phyloP scores from a whole-genome alignment of 78 protist species.

The Dictyostelium capitatum region DNA sequence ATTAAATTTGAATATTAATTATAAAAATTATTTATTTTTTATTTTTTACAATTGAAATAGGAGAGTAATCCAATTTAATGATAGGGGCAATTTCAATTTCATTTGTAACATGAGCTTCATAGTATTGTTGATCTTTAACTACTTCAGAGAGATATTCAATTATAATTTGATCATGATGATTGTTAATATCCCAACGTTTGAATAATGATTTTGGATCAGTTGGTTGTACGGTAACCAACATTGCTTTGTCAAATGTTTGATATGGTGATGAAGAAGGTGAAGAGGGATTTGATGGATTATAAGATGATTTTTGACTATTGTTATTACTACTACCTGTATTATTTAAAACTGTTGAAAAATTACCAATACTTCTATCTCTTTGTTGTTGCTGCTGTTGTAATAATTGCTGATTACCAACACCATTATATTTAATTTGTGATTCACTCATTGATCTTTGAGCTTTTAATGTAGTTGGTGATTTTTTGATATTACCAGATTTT shows the following conservation, averaged over 20 bases:
- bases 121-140: slow-evolving; percentile 73
- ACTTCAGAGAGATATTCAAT: slow-evolving; percentile 50
- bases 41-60: not conserved
- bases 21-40: too few species aligned
- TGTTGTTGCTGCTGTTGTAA: not conserved
- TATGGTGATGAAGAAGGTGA: slow-evolving; percentile 39
- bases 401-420: not conserved
- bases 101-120: slow-evolving; percentile 11
- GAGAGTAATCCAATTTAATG: slow-evolving; percentile 57
- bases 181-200: slow-evolving; percentile 56
- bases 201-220: slow-evolving; percentile 46
- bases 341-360: not conserved
- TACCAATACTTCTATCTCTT: not conserved
- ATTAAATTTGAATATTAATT: too few species aligned
- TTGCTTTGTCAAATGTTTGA: slow-evolving; percentile 8
- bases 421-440: slow-evolving; percentile 25
- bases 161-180: slow-evolving; percentile 26
- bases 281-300: not conserved
- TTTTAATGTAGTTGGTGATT: slow-evolving; percentile 22
- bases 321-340: not conserved
- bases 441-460: slow-evolving; percentile 49
- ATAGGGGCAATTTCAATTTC: slow-evolving; percentile 29
- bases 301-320: not conserved
- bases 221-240: slow-evolving; percentile 14
- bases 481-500: not conserved